Percentiles rank a stretch among this genome's conserved stretches.
Evolutionary conservation across 2,329 filamentous ascomycete species (phyloP).

Genomic region (Trichoderma semiorbis): DNA sequence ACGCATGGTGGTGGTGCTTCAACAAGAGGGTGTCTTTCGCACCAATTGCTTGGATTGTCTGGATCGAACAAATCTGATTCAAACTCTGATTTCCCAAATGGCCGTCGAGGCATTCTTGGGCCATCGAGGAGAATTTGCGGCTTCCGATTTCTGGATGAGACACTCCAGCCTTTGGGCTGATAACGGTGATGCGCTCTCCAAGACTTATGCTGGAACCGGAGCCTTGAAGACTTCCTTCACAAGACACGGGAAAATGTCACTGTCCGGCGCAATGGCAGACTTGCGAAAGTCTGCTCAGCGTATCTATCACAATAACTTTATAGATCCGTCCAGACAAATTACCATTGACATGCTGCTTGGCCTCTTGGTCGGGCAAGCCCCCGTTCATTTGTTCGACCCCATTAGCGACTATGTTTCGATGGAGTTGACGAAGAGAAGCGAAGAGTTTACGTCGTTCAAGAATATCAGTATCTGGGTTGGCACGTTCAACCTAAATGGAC

Average conservation of each 20-base stretch:
- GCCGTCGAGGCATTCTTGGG: slow-evolving; percentile 79
- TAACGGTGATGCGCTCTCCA: slow-evolving; percentile 89
- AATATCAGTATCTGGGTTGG: slow-evolving; percentile 79
- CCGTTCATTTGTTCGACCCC: slow-evolving; percentile 86
- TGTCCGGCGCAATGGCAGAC: slow-evolving; percentile 91
- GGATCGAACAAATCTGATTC: slow-evolving; percentile 92
- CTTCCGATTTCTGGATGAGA: slow-evolving; percentile 82
- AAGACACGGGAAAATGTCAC: slow-evolving; percentile 88
- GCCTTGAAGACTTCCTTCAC: slow-evolving; percentile 96
- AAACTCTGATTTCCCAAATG: slow-evolving; percentile 94
- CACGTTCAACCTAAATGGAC: slow-evolving; percentile 93
- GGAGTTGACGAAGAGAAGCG: slow-evolving; percentile 65
- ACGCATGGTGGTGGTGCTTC: slow-evolving; percentile 68
- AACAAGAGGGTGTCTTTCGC: slow-evolving; percentile 93
- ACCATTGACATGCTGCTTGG: slow-evolving; percentile 93
- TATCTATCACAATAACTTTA: slow-evolving; percentile 96
- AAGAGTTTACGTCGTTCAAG: slow-evolving; percentile 72
- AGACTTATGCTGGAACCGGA: slow-evolving; percentile 94
- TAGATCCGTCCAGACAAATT: slow-evolving; percentile 87
- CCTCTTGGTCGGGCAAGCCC: slow-evolving; percentile 74
- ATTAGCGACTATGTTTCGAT: slow-evolving; percentile 85
- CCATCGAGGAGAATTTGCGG: slow-evolving; percentile 66
- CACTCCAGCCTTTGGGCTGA: slow-evolving; percentile 96
- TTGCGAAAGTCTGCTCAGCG: slow-evolving; percentile 90
- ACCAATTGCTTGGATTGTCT: slow-evolving; percentile 96